Evolutionary conservation across 352 stramenopile genomes (phyloP).

Genomic region (Phytophthora cactorum): DNA sequence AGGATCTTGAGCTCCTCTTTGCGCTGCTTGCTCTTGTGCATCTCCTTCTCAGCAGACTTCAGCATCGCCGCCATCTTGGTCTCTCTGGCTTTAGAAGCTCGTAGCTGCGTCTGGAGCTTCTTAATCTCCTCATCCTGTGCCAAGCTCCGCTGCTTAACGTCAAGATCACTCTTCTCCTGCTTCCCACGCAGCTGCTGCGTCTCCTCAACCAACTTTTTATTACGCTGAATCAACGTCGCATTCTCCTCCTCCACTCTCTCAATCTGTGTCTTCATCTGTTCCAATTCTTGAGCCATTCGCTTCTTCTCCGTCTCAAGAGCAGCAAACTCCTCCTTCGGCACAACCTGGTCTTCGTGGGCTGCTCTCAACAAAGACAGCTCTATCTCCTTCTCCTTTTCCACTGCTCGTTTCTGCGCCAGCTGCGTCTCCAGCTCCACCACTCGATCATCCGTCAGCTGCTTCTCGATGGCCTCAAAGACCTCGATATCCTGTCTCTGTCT

Average conservation of each 20-base stretch:
- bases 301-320: conserved; percentile 32
- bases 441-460: conserved; percentile 53
- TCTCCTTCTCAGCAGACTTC: conserved; percentile 18
- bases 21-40: conserved; percentile 23
- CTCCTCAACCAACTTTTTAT: conserved; percentile 40
- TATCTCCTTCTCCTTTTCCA: conserved; percentile 51
- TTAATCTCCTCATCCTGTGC: conserved; percentile 31
- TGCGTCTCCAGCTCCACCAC: conserved; percentile 61
- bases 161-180: conserved; percentile 28
- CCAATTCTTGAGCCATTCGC: conserved; percentile 22
- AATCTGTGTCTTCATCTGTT: conserved; percentile 25
- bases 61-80: conserved; percentile 10
- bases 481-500: conserved; percentile 35
- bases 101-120: conserved; percentile 42
- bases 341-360: conserved; percentile 36
- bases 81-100: conserved; percentile 23
- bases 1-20: conserved; percentile 44
- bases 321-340: conserved; percentile 34
- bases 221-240: conserved; percentile 24
- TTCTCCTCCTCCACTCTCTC: conserved; percentile 38
- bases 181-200: conserved; percentile 21
- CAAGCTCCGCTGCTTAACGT: conserved; percentile 27
- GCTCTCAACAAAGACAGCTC: conserved; percentile 42
- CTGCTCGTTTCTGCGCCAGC: conserved; percentile 43
- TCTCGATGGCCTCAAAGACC: conserved; percentile 56